Conservation (phyloP, 805 yeast species). For the Cyberlindnera mississippiensis region DNA sequence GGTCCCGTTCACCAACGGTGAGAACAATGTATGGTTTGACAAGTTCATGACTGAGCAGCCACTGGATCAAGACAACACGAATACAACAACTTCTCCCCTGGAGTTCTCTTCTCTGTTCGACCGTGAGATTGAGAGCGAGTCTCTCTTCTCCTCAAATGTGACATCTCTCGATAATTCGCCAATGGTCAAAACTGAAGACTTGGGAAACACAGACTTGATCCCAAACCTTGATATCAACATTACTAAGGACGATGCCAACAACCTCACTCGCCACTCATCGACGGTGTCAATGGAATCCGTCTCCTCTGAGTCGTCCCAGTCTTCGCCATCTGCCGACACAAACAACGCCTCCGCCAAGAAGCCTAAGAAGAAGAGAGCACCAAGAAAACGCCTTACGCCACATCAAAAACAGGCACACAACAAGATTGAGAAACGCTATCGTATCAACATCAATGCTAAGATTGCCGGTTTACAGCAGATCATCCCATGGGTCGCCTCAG, state of each 20-base stretch:
- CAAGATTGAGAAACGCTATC: slow-evolving; percentile 65
- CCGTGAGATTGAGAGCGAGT: slow-evolving; percentile 14
- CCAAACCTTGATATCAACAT: slow-evolving; percentile 9
- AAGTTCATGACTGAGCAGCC: slow-evolving; percentile 18
- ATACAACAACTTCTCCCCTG: slow-evolving; percentile 24
- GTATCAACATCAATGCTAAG: slow-evolving; percentile 68
- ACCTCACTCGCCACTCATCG: slow-evolving; percentile 13
- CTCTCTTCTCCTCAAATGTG: slow-evolving; percentile 24
- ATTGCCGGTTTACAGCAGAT: slow-evolving; percentile 63
- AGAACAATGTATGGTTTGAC: slow-evolving; percentile 24
- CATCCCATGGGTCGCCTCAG: slow-evolving; percentile 64
- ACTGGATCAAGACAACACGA: slow-evolving; percentile 7
- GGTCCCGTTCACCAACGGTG: slow-evolving; percentile 11
- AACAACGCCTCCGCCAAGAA: slow-evolving; percentile 21
- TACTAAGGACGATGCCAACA: too few species aligned
- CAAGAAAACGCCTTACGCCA: slow-evolving; percentile 51
- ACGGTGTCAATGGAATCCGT: slow-evolving; percentile 14
- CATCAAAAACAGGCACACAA: slow-evolving; percentile 70
- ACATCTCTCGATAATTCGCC: slow-evolving; percentile 30
- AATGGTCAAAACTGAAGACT: slow-evolving; percentile 27
- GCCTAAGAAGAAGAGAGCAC: slow-evolving; percentile 43
- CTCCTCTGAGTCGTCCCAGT: slow-evolving; percentile 5
- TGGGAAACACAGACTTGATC: neutral
- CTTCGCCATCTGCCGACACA: slow-evolving; percentile 1
- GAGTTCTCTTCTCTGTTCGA: slow-evolving; percentile 28